Evolutionary conservation across 2,329 filamentous ascomycete genomes (phyloP).

Genomic region (Scedosporium aurantiacum): DNA sequence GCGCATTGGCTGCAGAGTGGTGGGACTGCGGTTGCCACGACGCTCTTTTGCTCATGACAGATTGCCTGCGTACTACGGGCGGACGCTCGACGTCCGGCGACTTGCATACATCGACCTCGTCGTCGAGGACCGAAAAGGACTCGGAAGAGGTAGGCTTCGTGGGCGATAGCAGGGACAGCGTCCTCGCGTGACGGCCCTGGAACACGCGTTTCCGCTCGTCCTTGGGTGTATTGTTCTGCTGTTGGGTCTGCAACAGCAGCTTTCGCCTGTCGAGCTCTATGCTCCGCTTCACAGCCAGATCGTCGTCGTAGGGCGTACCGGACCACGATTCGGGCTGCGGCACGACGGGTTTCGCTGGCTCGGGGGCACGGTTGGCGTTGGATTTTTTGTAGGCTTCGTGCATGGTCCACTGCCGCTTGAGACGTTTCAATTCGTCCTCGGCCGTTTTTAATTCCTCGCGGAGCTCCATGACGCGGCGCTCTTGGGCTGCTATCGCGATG

Average conservation of each 20-base stretch:
- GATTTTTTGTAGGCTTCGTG: constrained; percentile 70
- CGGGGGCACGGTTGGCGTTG: constrained; percentile 24
- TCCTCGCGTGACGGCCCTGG: constrained; percentile 50
- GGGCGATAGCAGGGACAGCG: constrained; percentile 74
- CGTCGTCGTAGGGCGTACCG: constrained; percentile 25
- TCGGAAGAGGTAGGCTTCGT: constrained; percentile 30
- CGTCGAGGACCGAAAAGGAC: constrained; percentile 20
- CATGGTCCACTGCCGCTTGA: constrained; percentile 76
- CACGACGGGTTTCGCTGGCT: constrained; percentile 7
- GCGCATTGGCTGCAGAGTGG: constrained; percentile 13
- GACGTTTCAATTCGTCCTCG: constrained; percentile 59
- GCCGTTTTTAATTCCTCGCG: constrained; percentile 80
- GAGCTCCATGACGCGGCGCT: constrained; percentile 80
- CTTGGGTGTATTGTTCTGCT: constrained; percentile 32
- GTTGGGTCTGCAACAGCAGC: constrained; percentile 32
- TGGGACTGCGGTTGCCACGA: constrained; percentile 47
- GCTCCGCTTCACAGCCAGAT: constrained; percentile 26
- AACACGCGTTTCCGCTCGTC: constrained; percentile 51
- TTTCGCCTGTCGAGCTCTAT: constrained; percentile 65
- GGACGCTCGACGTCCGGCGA: constrained; percentile 18
- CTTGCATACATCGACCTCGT: constrained; percentile 33
- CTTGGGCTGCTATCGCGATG: constrained; percentile 82
- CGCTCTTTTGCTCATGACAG: constrained; percentile 40
- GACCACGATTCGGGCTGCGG: constrained; percentile 11
- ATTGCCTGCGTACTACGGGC: constrained; percentile 14